These are phyloP conservation scores for Cyclotella sp. DNA, from an alignment of 108 stramenopile species.

Conservation along the genomic window DNA sequence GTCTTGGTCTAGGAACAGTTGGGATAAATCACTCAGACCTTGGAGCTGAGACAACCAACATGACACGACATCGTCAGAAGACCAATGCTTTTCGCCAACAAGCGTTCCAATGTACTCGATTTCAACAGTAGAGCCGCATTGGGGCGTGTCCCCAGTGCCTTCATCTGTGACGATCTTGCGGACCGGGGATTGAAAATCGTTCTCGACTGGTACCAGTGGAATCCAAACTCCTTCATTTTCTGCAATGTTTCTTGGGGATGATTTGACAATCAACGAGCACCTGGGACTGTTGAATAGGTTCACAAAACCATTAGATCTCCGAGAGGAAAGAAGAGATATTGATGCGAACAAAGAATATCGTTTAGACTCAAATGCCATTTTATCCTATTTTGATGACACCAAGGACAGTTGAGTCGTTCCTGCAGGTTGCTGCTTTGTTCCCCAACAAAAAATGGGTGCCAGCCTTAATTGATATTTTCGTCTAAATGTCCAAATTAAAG, in stretches of 20 bases:
- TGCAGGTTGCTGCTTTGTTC: too few relatives aligned
- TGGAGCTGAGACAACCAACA: slow-evolving; percentile 68
- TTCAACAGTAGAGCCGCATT: slow-evolving; percentile 29
- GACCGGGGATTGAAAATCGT: slow-evolving; percentile 21
- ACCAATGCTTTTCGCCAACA: slow-evolving; percentile 41
- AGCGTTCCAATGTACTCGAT: slow-evolving; percentile 47
- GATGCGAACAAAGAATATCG: not conserved
- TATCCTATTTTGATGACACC: not conserved
- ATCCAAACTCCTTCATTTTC: slow-evolving; percentile 26
- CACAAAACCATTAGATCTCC: not conserved
- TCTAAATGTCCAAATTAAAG: too few relatives aligned
- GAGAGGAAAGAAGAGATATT: not conserved
- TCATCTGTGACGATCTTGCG: slow-evolving; percentile 33
- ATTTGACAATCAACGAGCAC: not conserved
- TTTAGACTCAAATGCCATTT: too few relatives aligned
- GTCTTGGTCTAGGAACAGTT: slow-evolving; percentile 36
- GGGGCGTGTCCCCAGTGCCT: slow-evolving; percentile 32
- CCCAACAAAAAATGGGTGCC: too few relatives aligned
- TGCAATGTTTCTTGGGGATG: not conserved
- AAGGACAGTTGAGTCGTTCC: not conserved
- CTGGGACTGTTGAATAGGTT: not conserved
- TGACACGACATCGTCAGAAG: slow-evolving; percentile 53
- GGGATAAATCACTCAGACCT: slow-evolving; percentile 45
- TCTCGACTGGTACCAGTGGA: slow-evolving; percentile 20
- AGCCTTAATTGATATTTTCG: too few relatives aligned